Percentiles rank a stretch among this genome's conserved stretches.
phyloP scores from a whole-genome alignment of 106 monocot genomes.

The Apostasia ramifera region DNA sequence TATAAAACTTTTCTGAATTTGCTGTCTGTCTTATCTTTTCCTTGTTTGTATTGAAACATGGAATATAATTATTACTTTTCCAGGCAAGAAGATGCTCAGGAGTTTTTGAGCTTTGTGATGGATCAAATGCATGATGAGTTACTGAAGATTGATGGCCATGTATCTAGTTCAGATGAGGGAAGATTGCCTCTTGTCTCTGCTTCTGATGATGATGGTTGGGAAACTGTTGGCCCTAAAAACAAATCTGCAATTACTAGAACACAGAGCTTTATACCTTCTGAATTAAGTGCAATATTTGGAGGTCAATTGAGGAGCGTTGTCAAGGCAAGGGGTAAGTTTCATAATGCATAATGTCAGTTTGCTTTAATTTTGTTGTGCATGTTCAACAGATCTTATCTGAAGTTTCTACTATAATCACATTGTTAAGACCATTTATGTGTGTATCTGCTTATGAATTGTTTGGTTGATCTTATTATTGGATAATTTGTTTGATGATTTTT shows the following conservation, averaged over 20 bases:
- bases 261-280: conserved; percentile 84
- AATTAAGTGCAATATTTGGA: conserved; percentile 92
- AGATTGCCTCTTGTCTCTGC: conserved; percentile 47
- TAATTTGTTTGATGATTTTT: too few species aligned
- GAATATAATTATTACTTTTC: not conserved
- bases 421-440: too few species aligned
- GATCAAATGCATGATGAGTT: conserved; percentile 93
- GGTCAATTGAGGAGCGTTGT: conserved; percentile 87
- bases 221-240: conserved; percentile 96
- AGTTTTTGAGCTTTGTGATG: conserved; percentile 93
- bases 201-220: conserved; percentile 95
- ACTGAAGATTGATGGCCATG: conserved; percentile 51
- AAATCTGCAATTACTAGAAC: conserved; percentile 93
- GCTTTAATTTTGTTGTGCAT: too few species aligned
- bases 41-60: too few species aligned
- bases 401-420: too few species aligned
- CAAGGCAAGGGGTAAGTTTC: conserved; percentile 69
- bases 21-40: not conserved
- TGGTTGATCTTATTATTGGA: too few species aligned
- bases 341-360: not conserved
- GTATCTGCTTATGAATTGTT: too few species aligned
- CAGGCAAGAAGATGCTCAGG: conserved; percentile 99
- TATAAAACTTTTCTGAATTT: not conserved
- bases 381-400: too few species aligned
- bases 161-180: conserved; percentile 28